These are phyloP conservation scores for Trichoderma semiorbis DNA, from an alignment of 2,329 filamentous ascomycete species.

Conservation along the genomic window DNA sequence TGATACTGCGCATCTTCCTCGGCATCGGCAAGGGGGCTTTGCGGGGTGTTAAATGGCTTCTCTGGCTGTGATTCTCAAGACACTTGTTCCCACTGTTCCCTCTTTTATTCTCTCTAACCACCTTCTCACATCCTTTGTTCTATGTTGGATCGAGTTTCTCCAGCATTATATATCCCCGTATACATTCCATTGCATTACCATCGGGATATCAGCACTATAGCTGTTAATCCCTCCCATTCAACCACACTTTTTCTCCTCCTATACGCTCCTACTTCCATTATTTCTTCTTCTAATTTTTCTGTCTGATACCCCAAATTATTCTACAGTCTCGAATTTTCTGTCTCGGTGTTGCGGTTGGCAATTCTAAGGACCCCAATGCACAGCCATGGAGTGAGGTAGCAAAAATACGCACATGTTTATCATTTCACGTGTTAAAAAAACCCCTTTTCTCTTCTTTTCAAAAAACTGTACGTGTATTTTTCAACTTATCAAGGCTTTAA, in stretches of 20 bases:
- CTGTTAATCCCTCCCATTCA: background rate
- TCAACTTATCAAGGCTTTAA: background rate
- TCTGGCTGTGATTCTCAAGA: conserved; percentile 61
- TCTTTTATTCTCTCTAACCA: background rate
- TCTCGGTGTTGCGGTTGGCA: conserved; percentile 5
- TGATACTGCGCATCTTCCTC: conserved; percentile 64
- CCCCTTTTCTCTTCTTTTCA: background rate
- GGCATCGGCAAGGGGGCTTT: conserved; percentile 59
- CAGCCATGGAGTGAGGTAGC: conserved; percentile 23
- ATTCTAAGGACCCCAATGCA: conserved; percentile 19
- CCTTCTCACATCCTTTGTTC: background rate
- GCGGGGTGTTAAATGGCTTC: conserved; percentile 68
- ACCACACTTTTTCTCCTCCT: background rate
- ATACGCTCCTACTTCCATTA: background rate
- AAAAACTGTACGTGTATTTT: background rate
- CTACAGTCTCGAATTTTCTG: conserved; percentile 4
- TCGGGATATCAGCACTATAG: background rate
- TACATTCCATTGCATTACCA: background rate
- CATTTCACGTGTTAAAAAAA: conserved; percentile 12
- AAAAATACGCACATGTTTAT: conserved; percentile 15
- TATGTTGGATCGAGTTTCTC: background rate
- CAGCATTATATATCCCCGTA: background rate
- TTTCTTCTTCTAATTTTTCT: background rate
- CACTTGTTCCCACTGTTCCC: background rate
- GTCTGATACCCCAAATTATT: conserved; percentile 16